Conservation (phyloP, 768 basidiomycete genomes). For the Krasilnikovozyma curviuscula region DNA sequence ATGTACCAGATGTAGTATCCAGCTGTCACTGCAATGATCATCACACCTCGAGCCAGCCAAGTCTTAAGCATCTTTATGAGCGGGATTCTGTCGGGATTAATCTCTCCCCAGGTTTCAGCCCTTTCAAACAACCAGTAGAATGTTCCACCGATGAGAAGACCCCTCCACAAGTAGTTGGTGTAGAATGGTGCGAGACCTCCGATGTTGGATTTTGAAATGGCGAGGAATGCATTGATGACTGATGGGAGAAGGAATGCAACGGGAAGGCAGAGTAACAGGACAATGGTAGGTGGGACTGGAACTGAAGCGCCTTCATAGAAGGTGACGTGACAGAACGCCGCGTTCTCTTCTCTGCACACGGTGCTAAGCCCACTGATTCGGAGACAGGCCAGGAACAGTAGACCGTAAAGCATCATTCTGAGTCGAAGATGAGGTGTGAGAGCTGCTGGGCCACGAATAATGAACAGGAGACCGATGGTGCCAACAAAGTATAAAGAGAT, state of each 20-base stretch:
- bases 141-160: slow-evolving; percentile 40
- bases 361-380: slow-evolving; percentile 66
- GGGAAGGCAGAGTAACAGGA: slow-evolving; percentile 41
- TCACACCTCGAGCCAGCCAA: slow-evolving; percentile 39
- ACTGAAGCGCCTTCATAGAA: slow-evolving; percentile 61
- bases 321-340: slow-evolving; percentile 60
- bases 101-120: slow-evolving; percentile 36
- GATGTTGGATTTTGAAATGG: slow-evolving; percentile 51
- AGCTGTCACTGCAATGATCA: slow-evolving; percentile 29
- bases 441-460: slow-evolving; percentile 45
- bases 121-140: slow-evolving; percentile 68
- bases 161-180: slow-evolving; percentile 36
- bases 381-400: slow-evolving; percentile 45
- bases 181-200: slow-evolving; percentile 48
- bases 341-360: slow-evolving; percentile 85
- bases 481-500: slow-evolving; percentile 54
- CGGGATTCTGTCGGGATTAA: slow-evolving; percentile 20
- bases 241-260: slow-evolving; percentile 41
- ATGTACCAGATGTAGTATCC: slow-evolving; percentile 50
- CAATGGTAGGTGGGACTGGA: slow-evolving; percentile 42
- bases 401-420: slow-evolving; percentile 55
- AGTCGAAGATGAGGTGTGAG: slow-evolving; percentile 48
- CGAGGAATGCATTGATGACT: slow-evolving; percentile 38
- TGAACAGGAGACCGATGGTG: slow-evolving; percentile 36
- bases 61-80: slow-evolving; percentile 40